Percentiles rank a stretch among this genome's conserved stretches.
phyloP scores from a whole-genome alignment of 2,329 filamentous ascomycete species.

The Xylaria sp. region DNA sequence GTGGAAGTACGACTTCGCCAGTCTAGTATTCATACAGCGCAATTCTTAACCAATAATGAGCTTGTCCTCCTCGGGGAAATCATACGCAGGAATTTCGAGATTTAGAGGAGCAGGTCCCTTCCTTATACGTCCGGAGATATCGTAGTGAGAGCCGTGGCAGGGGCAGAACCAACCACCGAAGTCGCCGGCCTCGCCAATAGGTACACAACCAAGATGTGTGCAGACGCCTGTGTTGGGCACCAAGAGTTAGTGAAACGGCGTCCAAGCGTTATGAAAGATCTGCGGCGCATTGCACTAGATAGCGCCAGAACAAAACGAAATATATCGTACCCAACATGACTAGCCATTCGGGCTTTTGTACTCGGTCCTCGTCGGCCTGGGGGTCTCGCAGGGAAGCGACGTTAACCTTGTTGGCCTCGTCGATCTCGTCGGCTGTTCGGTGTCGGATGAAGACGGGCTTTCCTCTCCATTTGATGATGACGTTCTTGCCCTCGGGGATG shows the following conservation, averaged over 20 bases:
- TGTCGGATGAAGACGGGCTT: constrained; percentile 99
- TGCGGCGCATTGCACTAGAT: neutral
- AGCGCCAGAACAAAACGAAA: constrained; percentile 30
- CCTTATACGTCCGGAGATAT: constrained; percentile 98
- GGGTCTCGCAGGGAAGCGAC: constrained; percentile 88
- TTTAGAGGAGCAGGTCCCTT: constrained; percentile 98
- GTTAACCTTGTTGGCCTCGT: constrained; percentile 91
- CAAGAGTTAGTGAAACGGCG: constrained; percentile 34
- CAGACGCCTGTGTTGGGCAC: constrained; percentile 77
- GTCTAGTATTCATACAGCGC: constrained; percentile 50
- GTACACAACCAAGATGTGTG: constrained; percentile 99
- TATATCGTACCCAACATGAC: constrained; percentile 86
- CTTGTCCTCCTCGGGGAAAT: constrained; percentile 89
- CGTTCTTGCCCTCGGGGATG: constrained; percentile 99
- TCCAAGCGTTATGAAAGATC: neutral
- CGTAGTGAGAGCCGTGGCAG: constrained; percentile 99
- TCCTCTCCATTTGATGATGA: constrained; percentile 99
- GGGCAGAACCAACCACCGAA: constrained; percentile 99
- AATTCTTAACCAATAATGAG: constrained; percentile 87
- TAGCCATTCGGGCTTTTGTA: constrained; percentile 98
- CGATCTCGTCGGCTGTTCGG: constrained; percentile 92
- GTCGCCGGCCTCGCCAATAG: constrained; percentile 98
- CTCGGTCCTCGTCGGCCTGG: constrained; percentile 89
- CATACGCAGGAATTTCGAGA: constrained; percentile 92
- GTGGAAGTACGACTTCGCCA: constrained; percentile 36